Conservation (phyloP, 495 filamentous ascomycete species). For the Penicillium turbatum region DNA sequence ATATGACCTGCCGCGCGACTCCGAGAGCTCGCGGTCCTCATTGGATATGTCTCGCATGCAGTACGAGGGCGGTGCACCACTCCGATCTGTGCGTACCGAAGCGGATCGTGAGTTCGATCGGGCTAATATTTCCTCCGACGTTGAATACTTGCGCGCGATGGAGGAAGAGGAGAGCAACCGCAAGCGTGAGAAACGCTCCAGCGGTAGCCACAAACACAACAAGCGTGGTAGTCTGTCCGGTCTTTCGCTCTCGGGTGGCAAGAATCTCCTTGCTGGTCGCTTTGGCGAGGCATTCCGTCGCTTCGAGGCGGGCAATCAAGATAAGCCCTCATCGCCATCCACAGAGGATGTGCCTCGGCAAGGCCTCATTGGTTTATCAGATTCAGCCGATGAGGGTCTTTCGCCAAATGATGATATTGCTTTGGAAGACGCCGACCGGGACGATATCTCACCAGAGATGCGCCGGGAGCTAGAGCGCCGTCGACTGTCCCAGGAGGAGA, state of each 20-base stretch:
- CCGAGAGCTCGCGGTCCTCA: constrained; percentile 46
- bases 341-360: constrained; percentile 39
- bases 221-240: constrained; percentile 82
- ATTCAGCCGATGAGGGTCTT: constrained; percentile 30
- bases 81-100: constrained; percentile 38
- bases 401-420: constrained; percentile 51
- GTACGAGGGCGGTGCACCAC: constrained; percentile 38
- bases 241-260: constrained; percentile 69
- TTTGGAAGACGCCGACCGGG: constrained; percentile 55
- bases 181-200: constrained; percentile 66
- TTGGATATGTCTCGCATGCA: constrained; percentile 34
- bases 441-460: constrained; percentile 82
- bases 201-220: constrained; percentile 58
- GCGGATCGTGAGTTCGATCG: constrained; percentile 34
- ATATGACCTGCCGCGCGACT: constrained; percentile 66
- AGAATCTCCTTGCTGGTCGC: constrained; percentile 80
- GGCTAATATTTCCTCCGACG: constrained; percentile 72
- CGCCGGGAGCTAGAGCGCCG: constrained; percentile 84
- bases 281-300: constrained; percentile 95
- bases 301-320: constrained; percentile 66
- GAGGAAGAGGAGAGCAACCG: constrained; percentile 64
- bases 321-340: constrained; percentile 52
- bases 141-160: constrained; percentile 80
- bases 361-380: constrained; percentile 64
- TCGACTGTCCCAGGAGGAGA: constrained; percentile 82